These are phyloP conservation scores for Aspergillus costaricaensis DNA, from an alignment of 2,329 filamentous ascomycete species.

Conservation along the genomic window DNA sequence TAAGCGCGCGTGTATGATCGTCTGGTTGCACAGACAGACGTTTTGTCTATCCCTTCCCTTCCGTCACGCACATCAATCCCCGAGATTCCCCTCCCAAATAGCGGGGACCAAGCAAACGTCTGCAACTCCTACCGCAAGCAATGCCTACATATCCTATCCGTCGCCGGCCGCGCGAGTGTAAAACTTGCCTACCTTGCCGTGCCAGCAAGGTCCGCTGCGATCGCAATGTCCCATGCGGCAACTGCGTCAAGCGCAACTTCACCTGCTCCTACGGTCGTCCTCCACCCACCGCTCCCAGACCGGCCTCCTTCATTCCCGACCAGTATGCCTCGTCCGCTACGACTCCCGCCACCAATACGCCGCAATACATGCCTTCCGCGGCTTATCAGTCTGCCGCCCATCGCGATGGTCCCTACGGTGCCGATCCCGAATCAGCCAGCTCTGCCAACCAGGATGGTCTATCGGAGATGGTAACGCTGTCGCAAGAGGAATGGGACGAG, in stretches of 20 bases:
- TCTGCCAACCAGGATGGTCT: conserved; percentile 20
- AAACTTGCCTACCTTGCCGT: conserved; percentile 53
- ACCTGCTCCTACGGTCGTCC: conserved; percentile 41
- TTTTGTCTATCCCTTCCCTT: neutral
- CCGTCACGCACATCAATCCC: conserved; percentile 2
- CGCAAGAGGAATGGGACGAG: conserved; percentile 39
- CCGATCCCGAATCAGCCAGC: conserved; percentile 12
- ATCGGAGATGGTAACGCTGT: conserved; percentile 34
- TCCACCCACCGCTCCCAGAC: conserved; percentile 20
- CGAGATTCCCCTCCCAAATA: conserved; percentile 8
- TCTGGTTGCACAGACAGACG: conserved; percentile 3
- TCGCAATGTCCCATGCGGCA: conserved; percentile 43
- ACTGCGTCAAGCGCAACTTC: conserved; percentile 45
- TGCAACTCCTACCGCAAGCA: conserved; percentile 15
- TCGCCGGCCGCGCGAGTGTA: conserved; percentile 42
- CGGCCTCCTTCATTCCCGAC: conserved; percentile 12
- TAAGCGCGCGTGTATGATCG: neutral
- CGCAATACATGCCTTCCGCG: conserved; percentile 18
- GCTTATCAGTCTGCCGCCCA: conserved; percentile 16
- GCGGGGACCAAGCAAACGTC: conserved; percentile 13
- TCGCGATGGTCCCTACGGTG: conserved; percentile 24
- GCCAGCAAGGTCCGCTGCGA: conserved; percentile 54
- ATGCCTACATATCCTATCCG: conserved; percentile 41
- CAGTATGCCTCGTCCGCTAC: conserved; percentile 17
- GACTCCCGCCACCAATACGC: conserved; percentile 18